A percentile compares a stretch with the other conserved stretches of the same genome.
Conservation (phyloP, 176 grass and related monocot species). For the Musa acuminata region DNA sequence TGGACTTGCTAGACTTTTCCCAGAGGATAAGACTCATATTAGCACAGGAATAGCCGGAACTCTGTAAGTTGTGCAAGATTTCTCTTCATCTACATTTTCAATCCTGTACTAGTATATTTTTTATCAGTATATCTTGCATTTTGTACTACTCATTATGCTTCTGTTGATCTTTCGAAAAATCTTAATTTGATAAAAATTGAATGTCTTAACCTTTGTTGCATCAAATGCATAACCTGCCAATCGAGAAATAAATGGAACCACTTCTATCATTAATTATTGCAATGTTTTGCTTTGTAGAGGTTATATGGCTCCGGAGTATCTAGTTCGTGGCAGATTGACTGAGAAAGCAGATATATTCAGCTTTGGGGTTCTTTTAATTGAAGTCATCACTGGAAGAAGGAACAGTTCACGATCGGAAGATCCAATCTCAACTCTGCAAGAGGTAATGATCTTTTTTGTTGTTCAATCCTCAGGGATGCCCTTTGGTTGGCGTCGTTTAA, state of each 20-base stretch:
- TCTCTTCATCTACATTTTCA: background rate
- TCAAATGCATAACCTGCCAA: background rate
- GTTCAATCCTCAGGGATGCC: background rate
- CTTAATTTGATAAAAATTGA: background rate
- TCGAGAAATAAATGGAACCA: background rate
- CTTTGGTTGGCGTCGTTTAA: no score
- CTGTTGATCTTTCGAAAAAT: background rate
- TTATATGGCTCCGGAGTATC: conserved; percentile 17
- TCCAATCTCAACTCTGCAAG: conserved; percentile 2
- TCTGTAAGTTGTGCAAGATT: conserved; percentile 8
- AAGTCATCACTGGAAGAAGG: conserved; percentile 6
- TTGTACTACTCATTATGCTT: no score
- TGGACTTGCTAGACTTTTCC: conserved; percentile 17
- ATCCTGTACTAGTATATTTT: background rate
- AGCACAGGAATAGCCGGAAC: conserved; percentile 15
- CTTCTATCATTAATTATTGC: background rate
- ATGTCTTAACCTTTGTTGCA: background rate
- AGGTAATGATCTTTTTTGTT: background rate
- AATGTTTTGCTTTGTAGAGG: conserved; percentile 7
- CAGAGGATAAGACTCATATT: conserved; percentile 16
- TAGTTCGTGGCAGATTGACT: conserved; percentile 16
- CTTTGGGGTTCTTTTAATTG: conserved; percentile 17
- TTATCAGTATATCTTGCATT: no score
- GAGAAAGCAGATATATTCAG: conserved; percentile 19
- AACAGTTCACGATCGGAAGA: background rate